Evolutionary conservation across 1,139 yeast genomes (phyloP).

Genomic region (Geotrichum restrictum): DNA sequence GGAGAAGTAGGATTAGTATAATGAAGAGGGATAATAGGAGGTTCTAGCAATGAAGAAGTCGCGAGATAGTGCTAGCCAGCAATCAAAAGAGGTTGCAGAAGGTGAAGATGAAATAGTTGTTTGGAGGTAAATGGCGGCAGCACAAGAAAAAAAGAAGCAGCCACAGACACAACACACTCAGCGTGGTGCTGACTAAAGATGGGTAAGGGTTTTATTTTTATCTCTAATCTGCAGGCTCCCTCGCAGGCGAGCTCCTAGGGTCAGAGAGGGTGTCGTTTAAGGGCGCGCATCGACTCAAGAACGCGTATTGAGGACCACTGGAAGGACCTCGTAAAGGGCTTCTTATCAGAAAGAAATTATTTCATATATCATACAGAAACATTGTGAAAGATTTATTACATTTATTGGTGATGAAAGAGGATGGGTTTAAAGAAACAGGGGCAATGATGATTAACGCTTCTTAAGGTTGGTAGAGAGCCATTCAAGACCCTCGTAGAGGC

Average conservation of each 20-base stretch:
- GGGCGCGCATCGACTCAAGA: too few relatives aligned
- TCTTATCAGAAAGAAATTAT: neutral
- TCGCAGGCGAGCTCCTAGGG: too few relatives aligned
- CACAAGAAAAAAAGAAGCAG: neutral
- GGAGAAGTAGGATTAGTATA: neutral
- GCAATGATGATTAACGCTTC: constrained; percentile 46
- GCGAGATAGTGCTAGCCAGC: neutral
- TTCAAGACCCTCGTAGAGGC: constrained; percentile 83
- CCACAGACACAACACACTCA: neutral
- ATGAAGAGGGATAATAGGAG: neutral
- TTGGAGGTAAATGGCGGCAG: constrained; percentile 2
- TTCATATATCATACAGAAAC: neutral
- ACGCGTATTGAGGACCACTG: too few relatives aligned
- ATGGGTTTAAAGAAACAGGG: too few relatives aligned
- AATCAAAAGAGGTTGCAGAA: neutral
- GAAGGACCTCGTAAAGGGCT: too few relatives aligned
- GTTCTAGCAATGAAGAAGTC: constrained; percentile 1
- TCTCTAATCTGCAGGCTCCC: too few relatives aligned
- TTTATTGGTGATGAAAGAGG: constrained; percentile 2
- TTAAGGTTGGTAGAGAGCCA: constrained; percentile 82
- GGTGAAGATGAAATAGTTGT: neutral
- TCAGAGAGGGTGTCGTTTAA: too few relatives aligned
- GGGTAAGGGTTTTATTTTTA: too few relatives aligned
- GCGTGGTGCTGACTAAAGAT: too few relatives aligned
- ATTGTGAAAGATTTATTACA: constrained; percentile 4